These are phyloP conservation scores for Gloeostereum incarnatum DNA, from an alignment of 768 basidiomycete genomes.

Conservation along the genomic window DNA sequence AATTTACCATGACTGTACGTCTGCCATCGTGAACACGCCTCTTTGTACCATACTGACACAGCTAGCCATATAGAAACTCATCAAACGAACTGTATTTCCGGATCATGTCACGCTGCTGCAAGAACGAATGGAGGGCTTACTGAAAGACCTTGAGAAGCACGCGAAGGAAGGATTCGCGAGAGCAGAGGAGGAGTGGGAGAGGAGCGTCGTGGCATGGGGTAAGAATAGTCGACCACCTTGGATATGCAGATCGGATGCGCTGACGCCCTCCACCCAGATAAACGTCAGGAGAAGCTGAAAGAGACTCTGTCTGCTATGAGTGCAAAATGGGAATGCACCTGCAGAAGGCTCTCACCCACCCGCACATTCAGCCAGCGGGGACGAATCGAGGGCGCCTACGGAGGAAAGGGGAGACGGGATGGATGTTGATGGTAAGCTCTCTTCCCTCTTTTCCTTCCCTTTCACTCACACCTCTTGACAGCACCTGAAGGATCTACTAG, in stretches of 20 bases:
- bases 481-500: background rate
- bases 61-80: no score
- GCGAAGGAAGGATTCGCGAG: conserved; percentile 60
- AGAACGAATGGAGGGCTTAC: conserved; percentile 57
- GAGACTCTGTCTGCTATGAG: conserved; percentile 21
- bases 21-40: background rate
- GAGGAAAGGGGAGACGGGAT: conserved; percentile 11
- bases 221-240: conserved; percentile 12
- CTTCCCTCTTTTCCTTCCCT: background rate
- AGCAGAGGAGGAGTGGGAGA: conserved; percentile 73
- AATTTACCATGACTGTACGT: conserved; percentile 84
- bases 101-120: conserved; percentile 63
- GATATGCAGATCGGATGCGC: background rate
- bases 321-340: conserved; percentile 5
- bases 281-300: conserved; percentile 46
- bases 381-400: conserved; percentile 29
- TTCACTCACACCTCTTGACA: background rate
- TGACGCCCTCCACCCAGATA: conserved; percentile 20
- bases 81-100: conserved; percentile 78
- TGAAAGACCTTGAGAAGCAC: conserved; percentile 50
- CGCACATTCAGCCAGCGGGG: no score
- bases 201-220: conserved; percentile 64
- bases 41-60: conserved; percentile 2
- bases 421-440: conserved; percentile 5
- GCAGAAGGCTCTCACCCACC: no score